Base-by-base conservation (phyloP, 305 asterid genomes). In the Stenogyne calaminthoides region DNA sequence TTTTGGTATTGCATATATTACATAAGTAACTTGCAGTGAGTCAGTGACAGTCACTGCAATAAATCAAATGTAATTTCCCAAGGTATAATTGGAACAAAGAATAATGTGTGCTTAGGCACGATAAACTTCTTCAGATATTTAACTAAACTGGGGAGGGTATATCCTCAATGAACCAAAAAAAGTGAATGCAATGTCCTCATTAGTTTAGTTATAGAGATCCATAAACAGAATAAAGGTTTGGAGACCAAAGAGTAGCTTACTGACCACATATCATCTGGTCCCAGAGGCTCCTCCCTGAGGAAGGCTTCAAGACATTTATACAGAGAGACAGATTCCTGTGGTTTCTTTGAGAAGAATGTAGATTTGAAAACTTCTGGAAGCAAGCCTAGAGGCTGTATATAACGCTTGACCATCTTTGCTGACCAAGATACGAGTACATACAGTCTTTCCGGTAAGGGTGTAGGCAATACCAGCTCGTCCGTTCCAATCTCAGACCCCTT, bases 181-280 rank as follows among this genome's bases (percentile, higher is more conserved):
- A n/a, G 49, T 49, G 56, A 61, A 64, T 8, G 54, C 44, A 11
- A 61, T 36, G 56, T 37, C 70, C 49, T 36, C 12, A 36, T 15
- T 60, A 61, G 14, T 29, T 37, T n/a, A 51, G 68, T 57, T 37
- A 34, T 19, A 54, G 32, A 34, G 57, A 76, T 71, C 34, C 20
- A 70, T n/a, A 58, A 80, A 9, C 44, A 37, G 58, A 18, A 60
- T 40, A 81, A 72, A 64, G 14, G 18, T 46, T 37, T 40, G 51
- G 56, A 63, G 80, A 37, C 61, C 18, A 68, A 47, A 57, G 71
- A 65, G 42, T 25, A 73, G 82, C 67, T 70, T 59, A 88, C 92
- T 85, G 70, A 95, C 98, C 99, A 95, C 99, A 95, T 95, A 80
- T 95, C 99, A 75, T 95, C 98, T 69, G 96, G 99, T 76, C 99